Evolutionary conservation across 768 basidiomycete species (phyloP).

Genomic region (Hypsizygus marmoreus): DNA sequence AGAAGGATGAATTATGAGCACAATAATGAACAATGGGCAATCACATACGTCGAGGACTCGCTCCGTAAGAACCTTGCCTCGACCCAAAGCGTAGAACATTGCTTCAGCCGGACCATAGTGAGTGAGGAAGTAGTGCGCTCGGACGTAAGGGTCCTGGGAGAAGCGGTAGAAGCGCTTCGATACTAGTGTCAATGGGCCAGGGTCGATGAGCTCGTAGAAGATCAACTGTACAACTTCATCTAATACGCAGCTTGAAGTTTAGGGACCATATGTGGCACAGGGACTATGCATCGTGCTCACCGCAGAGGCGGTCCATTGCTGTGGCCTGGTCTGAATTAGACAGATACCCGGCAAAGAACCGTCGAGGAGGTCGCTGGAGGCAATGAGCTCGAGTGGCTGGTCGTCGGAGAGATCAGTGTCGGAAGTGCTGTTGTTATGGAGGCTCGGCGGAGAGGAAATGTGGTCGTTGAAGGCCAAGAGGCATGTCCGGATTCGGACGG

Average conservation of each 20-base stretch:
- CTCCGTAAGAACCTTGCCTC: constrained; percentile 65
- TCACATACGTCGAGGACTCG: constrained; percentile 69
- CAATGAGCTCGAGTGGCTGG: constrained; percentile 3
- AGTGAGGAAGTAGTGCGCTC: constrained; percentile 75
- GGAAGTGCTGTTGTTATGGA: constrained; percentile 22
- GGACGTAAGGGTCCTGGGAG: constrained; percentile 73
- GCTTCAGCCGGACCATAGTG: constrained; percentile 74
- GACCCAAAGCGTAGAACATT: constrained; percentile 73
- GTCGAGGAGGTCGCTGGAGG: constrained; percentile 11
- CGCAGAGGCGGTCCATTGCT: constrained; percentile 67
- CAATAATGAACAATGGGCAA: constrained; percentile 17
- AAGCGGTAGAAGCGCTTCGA: constrained; percentile 63
- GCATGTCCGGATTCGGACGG: constrained; percentile 40
- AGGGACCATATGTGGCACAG: constrained; percentile 7
- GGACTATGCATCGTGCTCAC: constrained; percentile 41
- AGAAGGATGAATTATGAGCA: constrained; percentile 18
- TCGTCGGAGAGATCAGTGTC: constrained; percentile 9
- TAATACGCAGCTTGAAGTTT: constrained; percentile 21
- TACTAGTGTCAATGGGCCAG: constrained; percentile 55
- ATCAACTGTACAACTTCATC: constrained; percentile 74
- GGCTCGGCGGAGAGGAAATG: constrained; percentile 22
- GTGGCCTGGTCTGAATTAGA: constrained; percentile 17
- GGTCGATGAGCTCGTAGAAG: constrained; percentile 71
- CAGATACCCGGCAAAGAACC: constrained; percentile 10
- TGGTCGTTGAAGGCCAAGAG: constrained; percentile 31